Evolutionary conservation across 495 filamentous ascomycete species (phyloP), one percentile per base, ranked within the genome.

Genomic region (Pyrenopolyporus hunteri): DNA sequence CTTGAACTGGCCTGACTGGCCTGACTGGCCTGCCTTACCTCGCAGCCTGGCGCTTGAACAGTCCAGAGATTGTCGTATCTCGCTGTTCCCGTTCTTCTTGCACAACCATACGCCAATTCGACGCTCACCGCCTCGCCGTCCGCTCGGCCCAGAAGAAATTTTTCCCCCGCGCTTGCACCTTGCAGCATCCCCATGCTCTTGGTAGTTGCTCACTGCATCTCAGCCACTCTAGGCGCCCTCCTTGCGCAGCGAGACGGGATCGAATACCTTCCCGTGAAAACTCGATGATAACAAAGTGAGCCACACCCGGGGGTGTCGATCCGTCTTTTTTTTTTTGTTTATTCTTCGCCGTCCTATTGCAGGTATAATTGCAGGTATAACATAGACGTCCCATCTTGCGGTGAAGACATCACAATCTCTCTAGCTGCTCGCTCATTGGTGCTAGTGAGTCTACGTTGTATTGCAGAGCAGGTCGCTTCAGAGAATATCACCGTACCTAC

Each of bases 71-170:
- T 40, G 63, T 66, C 51, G 57, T 40, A 60, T 66, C 57, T 64
- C 17, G 22, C 47, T 53, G 36, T 16, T 45, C 33, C 39, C 56
- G 22, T 52, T 53, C 44, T 16, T 45, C 33, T 45, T 51, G 43
- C 44, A 50, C 35, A 42, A 36, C 56, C 19, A 66, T 60, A 66
- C 63, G 55, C 62, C 57, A 59, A 65, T 65, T 60, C 62, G 50
- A 57, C 17, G 29, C 63, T 57, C 63, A 66, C 63, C 63, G 63
- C 63, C 57, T 66, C 63, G 56, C 33, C 51, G 39, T 57, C 23
- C 35, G 23, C 22, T 52, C n/a, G 23, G 43, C n/a, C 26, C 23
- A 22, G 29, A 57, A 29, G 32, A 60, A 66, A 64, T n/a, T 47
- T 55, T 60, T 51, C 60, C 43, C 33, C 51, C 39, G 50, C 51